Evolutionary conservation across 768 basidiomycete species (phyloP), one percentile per base, ranked within the genome.

Genomic region (Suillus clintonianus): DNA sequence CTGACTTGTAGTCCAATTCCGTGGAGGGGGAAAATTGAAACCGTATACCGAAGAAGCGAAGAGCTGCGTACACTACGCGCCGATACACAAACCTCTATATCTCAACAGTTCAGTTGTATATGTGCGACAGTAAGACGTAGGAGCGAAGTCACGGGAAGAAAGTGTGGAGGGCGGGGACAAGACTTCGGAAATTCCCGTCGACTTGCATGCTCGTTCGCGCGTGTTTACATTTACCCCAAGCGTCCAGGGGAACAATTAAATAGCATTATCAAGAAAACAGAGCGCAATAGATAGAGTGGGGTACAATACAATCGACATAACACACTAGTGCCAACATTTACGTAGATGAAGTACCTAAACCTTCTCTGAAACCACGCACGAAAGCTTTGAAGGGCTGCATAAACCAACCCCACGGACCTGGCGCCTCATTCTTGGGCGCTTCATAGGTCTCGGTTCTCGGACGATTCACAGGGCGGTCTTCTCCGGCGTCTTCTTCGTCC

Each of bases 291-390:
- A 61, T 56, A 62, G 60, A 61, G 42, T 22, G 24, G 32, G 45
- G 24, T 47, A 60, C 36, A 54, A 36, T 54, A 24, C 59, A 42
- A 11, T 45, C 10, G 30, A 43, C 43, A 66, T 37, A 50, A 27
- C 45, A 42, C 17, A 59, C 53, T 47, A 53, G 15, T 59, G 58
- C 48, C 58, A 59, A 34, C n/a, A 43, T 54, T 69, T 71, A 76
- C 61, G 71, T 68, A 41, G 58, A 51, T 24, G 59, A 56, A 27
- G 60, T 62, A 13, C 65, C 66, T 66, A 88, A 73, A 69, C 86
- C 85, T 74, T 89, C 87, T 67, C 83, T 84, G 77, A 91, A 89
- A 22, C 89, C 89, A 65, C 84, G 82, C 61, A 87, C 79, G 71
- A 91, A 89, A 7, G 85, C 84, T 70, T 83, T 82, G 74, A 89